These are phyloP conservation scores for Melaleuca quinquenervia DNA, from an alignment of 345 rosid genomes.

Conservation along the genomic window DNA sequence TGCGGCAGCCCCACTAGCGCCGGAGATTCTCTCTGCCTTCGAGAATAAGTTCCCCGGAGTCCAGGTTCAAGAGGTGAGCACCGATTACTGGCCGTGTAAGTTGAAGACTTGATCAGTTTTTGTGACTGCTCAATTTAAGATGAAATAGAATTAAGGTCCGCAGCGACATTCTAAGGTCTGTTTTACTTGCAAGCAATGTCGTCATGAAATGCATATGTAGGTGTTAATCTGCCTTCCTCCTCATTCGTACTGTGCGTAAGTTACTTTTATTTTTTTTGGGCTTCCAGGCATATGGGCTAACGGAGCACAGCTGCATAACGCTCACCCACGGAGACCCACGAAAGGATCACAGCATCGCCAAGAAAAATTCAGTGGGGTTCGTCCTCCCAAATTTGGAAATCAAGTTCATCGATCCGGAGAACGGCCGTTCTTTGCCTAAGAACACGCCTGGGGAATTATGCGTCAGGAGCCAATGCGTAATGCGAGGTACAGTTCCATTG, in stretches of 20 bases:
- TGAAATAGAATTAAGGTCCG: neutral
- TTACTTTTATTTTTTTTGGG: neutral
- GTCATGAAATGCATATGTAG: neutral
- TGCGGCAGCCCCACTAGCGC: slow-evolving; percentile 88
- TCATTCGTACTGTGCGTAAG: neutral
- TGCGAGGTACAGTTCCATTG: slow-evolving; percentile 42
- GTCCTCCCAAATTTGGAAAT: slow-evolving; percentile 78
- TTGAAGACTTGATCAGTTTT: neutral
- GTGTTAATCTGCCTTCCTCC: neutral
- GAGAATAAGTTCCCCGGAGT: slow-evolving; percentile 66
- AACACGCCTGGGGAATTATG: slow-evolving; percentile 79
- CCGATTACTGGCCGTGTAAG: neutral
- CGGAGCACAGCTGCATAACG: slow-evolving; percentile 96
- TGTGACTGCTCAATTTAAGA: neutral
- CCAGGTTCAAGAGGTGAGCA: slow-evolving; percentile 70
- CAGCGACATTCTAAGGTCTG: neutral
- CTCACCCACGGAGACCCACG: slow-evolving; percentile 64
- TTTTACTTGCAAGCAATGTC: neutral
- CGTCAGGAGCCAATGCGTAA: slow-evolving; percentile 85
- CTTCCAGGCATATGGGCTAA: slow-evolving; percentile 80
- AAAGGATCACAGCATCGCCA: slow-evolving; percentile 38
- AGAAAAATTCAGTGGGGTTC: slow-evolving; percentile 84
- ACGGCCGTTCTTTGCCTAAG: slow-evolving; percentile 50
- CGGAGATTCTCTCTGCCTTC: slow-evolving; percentile 63
- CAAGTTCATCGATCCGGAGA: slow-evolving; percentile 82